phyloP scores from a whole-genome alignment of 306 rosid genomes.

The barrel medic (Medicago truncatula) region DNA sequence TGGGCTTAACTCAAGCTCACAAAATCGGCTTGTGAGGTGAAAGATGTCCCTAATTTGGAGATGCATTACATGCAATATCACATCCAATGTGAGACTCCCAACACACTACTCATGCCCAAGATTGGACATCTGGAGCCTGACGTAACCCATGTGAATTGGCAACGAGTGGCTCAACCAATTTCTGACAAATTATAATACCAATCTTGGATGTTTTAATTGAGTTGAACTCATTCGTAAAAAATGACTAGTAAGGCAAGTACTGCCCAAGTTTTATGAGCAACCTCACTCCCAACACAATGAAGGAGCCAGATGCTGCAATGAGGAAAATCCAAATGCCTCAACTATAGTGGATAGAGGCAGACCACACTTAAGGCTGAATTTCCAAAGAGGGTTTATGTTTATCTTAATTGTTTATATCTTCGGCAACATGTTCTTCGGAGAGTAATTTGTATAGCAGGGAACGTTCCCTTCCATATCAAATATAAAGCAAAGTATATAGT shows the following conservation, averaged over 20 bases:
- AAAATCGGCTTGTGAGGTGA: neutral
- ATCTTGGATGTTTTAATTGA: neutral
- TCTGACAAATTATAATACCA: neutral
- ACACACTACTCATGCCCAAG: neutral
- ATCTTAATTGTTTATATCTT: neutral
- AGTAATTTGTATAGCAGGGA: slow-evolving; percentile 24
- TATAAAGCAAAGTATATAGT: neutral
- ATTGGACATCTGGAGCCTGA: neutral
- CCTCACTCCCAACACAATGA: neutral
- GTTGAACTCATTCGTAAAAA: neutral
- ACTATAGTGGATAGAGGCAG: neutral
- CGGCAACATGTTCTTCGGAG: slow-evolving; percentile 16
- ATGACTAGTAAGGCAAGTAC: neutral
- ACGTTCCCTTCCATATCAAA: slow-evolving; percentile 1
- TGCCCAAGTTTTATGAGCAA: neutral
- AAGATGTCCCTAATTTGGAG: neutral
- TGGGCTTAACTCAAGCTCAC: neutral
- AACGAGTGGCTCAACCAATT: neutral
- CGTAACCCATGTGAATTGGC: neutral
- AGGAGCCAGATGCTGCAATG: neutral
- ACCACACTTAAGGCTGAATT: neutral
- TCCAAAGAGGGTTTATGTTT: neutral
- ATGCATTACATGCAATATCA: neutral
- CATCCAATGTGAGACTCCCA: neutral
- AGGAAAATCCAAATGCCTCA: neutral